Conservation (phyloP, 495 filamentous ascomycete species). For the Cenococcum geophilum region DNA sequence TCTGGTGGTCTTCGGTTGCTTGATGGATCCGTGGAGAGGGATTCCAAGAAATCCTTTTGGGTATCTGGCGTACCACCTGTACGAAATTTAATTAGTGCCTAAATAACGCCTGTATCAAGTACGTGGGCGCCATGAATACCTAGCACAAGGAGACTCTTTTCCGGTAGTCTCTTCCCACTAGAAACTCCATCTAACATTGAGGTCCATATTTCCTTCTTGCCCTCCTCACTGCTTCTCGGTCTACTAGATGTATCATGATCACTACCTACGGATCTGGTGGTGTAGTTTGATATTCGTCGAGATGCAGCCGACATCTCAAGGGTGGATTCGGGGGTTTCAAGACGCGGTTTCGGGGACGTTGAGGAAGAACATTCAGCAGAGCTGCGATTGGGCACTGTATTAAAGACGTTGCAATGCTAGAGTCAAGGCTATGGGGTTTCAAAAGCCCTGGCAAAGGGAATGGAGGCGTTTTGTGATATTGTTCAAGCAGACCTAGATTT, state of each 20-base stretch:
- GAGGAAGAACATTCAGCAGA: conserved; percentile 1
- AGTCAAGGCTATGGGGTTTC: too few species aligned
- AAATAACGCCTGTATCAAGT: neutral
- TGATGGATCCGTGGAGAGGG: conserved; percentile 59
- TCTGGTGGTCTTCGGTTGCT: conserved; percentile 48
- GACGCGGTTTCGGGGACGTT: conserved; percentile 1
- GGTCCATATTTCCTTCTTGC: conserved; percentile 88
- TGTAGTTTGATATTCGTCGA: conserved; percentile 23
- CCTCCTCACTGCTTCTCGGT: conserved; percentile 55
- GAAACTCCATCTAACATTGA: conserved; percentile 87
- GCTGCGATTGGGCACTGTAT: neutral
- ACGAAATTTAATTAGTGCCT: conserved; percentile 5
- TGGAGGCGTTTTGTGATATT: too few species aligned
- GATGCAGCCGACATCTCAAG: conserved; percentile 22
- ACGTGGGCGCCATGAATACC: conserved; percentile 46
- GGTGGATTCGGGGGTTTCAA: conserved; percentile 17
- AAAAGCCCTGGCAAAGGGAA: too few species aligned
- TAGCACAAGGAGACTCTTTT: conserved; percentile 85
- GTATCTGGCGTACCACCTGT: conserved; percentile 80
- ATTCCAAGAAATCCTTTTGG: conserved; percentile 85
- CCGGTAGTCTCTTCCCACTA: conserved; percentile 81
- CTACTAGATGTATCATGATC: neutral
- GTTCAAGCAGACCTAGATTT: too few species aligned
- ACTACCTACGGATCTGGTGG: neutral
- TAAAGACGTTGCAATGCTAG: too few species aligned